Evolutionary conservation across 768 basidiomycete species (phyloP).

Genomic region (Candolleomyces eurysporus): DNA sequence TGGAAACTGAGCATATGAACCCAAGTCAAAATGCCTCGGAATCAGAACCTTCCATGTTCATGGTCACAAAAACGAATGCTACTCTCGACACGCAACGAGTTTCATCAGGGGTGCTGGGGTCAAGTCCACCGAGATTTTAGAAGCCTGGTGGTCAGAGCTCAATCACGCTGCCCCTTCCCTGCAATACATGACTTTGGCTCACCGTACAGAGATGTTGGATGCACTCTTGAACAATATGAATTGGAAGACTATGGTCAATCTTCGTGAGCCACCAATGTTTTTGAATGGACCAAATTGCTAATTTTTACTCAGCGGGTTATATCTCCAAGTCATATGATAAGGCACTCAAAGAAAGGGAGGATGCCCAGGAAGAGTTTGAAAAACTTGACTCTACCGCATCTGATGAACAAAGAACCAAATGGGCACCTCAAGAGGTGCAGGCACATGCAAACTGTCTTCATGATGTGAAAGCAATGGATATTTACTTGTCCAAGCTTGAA

Average conservation of each 20-base stretch:
- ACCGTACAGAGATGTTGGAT: slow-evolving; percentile 25
- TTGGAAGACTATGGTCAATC: slow-evolving; percentile 25
- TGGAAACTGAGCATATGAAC: no score
- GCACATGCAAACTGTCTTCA: no score
- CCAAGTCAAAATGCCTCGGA: no score
- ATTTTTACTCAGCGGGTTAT: neutral
- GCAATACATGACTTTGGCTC: slow-evolving; percentile 18
- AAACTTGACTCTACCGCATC: no score
- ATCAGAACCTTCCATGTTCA: slow-evolving; percentile 30
- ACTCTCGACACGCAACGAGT: slow-evolving; percentile 19
- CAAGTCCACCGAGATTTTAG: slow-evolving; percentile 31
- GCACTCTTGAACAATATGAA: slow-evolving; percentile 31
- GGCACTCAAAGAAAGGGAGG: no score
- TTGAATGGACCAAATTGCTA: neutral
- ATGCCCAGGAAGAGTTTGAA: no score
- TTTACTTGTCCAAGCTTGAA: no score
- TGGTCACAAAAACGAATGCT: slow-evolving; percentile 24
- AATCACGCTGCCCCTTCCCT: slow-evolving; percentile 25
- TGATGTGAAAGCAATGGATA: no score
- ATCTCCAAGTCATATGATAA: neutral
- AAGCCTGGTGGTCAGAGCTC: slow-evolving; percentile 28
- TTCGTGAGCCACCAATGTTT: slow-evolving; percentile 1
- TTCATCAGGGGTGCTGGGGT: slow-evolving; percentile 27
- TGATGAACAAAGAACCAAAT: no score
- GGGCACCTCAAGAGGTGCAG: no score